Conservation (phyloP, 2,329 filamentous ascomycete genomes). For the Alternaria sp. region DNA sequence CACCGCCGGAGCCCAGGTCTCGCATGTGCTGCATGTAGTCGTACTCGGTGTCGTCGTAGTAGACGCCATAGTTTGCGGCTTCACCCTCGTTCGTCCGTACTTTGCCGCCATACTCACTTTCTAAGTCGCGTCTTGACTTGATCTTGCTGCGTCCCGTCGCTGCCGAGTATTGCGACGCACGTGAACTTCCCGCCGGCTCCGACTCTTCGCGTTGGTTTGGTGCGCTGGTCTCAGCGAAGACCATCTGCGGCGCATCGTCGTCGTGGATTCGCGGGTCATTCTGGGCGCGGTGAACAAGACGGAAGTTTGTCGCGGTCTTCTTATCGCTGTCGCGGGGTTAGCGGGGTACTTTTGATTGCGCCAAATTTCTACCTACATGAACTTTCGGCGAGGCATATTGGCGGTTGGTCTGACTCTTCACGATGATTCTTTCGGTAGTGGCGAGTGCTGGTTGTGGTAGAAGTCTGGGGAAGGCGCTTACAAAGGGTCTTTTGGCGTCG, state of each 20-base stretch:
- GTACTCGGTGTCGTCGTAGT: constrained; percentile 93
- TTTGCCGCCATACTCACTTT: constrained; percentile 72
- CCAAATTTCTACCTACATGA: constrained; percentile 66
- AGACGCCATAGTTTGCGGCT: constrained; percentile 91
- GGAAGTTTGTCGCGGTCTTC: constrained; percentile 91
- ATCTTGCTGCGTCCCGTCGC: constrained; percentile 57
- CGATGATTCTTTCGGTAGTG: background rate
- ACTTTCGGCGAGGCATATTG: constrained; percentile 77
- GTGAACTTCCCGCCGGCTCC: constrained; percentile 57
- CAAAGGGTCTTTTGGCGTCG: constrained; percentile 36
- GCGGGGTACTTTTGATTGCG: constrained; percentile 31
- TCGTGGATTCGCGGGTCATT: constrained; percentile 98
- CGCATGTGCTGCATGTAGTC: constrained; percentile 99
- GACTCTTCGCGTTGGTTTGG: constrained; percentile 45
- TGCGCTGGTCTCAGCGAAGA: constrained; percentile 74
- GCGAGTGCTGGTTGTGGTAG: constrained; percentile 19
- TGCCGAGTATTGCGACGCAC: constrained; percentile 57
- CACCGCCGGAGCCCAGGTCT: constrained; percentile 72
- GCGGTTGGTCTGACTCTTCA: constrained; percentile 1
- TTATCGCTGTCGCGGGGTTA: constrained; percentile 70
- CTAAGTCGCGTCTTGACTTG: constrained; percentile 79
- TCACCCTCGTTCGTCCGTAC: constrained; percentile 93
- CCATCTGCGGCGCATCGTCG: constrained; percentile 84
- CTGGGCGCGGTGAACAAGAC: constrained; percentile 93
- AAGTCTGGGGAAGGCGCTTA: constrained; percentile 43